Base-by-base conservation (phyloP, 176 grass and related monocot genomes). In the Musa acuminata region DNA sequence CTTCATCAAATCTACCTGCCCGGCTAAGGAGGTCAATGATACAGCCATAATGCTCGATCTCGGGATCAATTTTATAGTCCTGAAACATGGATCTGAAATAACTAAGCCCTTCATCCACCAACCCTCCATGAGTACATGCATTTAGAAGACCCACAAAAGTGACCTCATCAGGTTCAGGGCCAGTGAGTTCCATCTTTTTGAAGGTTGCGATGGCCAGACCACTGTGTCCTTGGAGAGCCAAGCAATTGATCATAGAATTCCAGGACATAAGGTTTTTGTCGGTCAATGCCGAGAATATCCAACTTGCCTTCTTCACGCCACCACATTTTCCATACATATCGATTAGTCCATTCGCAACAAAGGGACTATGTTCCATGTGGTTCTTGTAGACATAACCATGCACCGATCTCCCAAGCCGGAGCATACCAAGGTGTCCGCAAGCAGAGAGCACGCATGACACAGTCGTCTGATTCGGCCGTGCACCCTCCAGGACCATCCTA, bases 61-160 rank as follows among this genome's bases (percentile, higher is more conserved):
- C 26, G 49, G 86, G 86, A 72, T 60, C 76, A 53, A 89, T 19
- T 63, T 69, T 70, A 51, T 86, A 86, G 67, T 86, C 79, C 55
- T 51, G 62, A 77, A 63, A 82, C 90, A 92, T 89, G 65, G 85
- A 92, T 52, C 80, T 80, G 69, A 92, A 89, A 75, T 89, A 84
- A 1, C 77, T 19, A 53, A 80, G 53, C 5, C 84, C 90, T 82
- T 86, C 81, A 77, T 91, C 77, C 55, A 92, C 86, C 62, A 88
- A 74, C 58, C 89, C 89, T 81, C 80, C 76, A 84, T 92, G 86
- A 35, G 83, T 84, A 67, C 89, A 92, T 60, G 83, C 86, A 88
- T 88, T 85, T 63, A 92, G 68, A 86, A 92, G 81, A 24, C 89
- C 89, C 24, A 88, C 78, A 58, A 92, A 92, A 74, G 89, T 92